Percentiles rank a stretch among this genome's conserved stretches.
These are phyloP conservation scores for Blastobotrys petasosporus DNA, from an alignment of 1,139 yeast genomes.

Conservation along the genomic window DNA sequence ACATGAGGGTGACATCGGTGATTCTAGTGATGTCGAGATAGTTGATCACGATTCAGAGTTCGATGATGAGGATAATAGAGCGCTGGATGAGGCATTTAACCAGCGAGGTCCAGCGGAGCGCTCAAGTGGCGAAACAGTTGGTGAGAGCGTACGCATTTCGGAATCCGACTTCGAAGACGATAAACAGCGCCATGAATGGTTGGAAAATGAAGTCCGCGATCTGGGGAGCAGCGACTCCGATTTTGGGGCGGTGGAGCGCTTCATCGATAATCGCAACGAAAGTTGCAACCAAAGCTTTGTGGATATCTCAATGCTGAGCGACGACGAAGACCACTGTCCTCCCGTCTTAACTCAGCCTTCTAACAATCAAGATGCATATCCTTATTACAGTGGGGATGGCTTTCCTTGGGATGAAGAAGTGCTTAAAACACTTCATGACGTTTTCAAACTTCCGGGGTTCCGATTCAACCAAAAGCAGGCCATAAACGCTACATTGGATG, in stretches of 20 bases:
- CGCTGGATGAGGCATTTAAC: too few species aligned
- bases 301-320: neutral
- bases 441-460: constrained; percentile 62
- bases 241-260: constrained; percentile 6
- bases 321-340: neutral
- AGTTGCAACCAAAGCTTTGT: neutral
- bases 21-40: too few species aligned
- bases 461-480: constrained; percentile 86
- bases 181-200: too few species aligned
- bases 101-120: too few species aligned
- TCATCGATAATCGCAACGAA: neutral
- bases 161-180: too few species aligned
- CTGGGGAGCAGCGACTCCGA: neutral
- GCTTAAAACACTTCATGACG: constrained; percentile 46
- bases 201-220: too few species aligned
- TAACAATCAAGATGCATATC: constrained; percentile 3
- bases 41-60: too few species aligned
- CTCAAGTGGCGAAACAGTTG: too few species aligned
- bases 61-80: too few species aligned
- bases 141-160: too few species aligned
- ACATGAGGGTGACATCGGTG: too few species aligned
- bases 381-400: neutral
- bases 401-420: constrained; percentile 67
- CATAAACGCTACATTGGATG: constrained; percentile 69
- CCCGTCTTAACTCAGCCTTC: neutral